These are phyloP conservation scores for Rosa chinensis DNA, from an alignment of 306 rosid genomes.

Conservation along the genomic window DNA sequence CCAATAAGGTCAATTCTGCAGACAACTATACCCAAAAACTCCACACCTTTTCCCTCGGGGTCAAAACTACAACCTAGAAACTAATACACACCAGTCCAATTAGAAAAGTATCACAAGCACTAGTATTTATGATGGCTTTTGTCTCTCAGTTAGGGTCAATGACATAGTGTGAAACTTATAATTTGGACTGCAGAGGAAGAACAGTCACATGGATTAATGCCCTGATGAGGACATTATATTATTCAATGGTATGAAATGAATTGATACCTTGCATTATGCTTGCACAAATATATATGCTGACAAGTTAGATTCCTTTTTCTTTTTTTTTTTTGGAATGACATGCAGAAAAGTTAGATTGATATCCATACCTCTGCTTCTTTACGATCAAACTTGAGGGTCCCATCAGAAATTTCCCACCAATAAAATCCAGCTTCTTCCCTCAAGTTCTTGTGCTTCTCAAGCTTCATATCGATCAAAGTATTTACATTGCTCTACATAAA, in stretches of 20 bases:
- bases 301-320: not conserved
- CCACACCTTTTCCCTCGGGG: not conserved
- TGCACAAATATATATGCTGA: not conserved
- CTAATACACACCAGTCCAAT: not conserved
- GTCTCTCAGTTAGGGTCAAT: not conserved
- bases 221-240: not conserved
- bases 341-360: not conserved
- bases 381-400: conserved; percentile 85
- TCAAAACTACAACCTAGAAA: not conserved
- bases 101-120: not conserved
- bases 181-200: not conserved
- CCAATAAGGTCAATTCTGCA: not conserved
- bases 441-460: conserved; percentile 89
- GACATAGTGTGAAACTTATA: not conserved
- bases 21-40: not conserved
- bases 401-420: conserved; percentile 78
- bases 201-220: not conserved
- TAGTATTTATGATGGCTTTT: not conserved
- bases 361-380: conserved; percentile 77
- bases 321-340: not conserved
- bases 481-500: conserved; percentile 79
- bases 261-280: not conserved
- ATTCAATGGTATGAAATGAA: not conserved
- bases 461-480: conserved; percentile 84
- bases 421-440: conserved; percentile 81